Base-by-base conservation (phyloP, 441 rosid species). In the Aleurites moluccanus region DNA sequence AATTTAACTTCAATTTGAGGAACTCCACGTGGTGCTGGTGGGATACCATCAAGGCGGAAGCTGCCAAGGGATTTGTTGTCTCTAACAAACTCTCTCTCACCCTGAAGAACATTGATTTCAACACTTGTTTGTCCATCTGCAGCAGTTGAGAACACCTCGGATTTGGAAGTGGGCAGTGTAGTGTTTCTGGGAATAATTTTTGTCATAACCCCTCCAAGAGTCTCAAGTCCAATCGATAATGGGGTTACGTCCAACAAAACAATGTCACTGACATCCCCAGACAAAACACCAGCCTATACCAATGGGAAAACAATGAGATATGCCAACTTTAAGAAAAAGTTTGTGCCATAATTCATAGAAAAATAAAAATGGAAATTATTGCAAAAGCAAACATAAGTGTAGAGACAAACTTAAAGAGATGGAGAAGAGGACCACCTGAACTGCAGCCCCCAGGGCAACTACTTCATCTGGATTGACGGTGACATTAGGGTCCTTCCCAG, bases 61-160 rank as follows among this genome's bases (percentile, higher is more conserved):
- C 98, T 95, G 33, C 99, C 98, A 38, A 95, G 83, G 67, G 99
- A 95, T 61, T 91, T 95, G 84, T 93, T 93, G 73, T 95, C 98
- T 83, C 95, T 80, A n/a, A 95, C 98, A 70, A 95, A 93, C 80
- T 95, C 99, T 73, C 99, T 85, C 76, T 95, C 99, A 23, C 99
- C 99, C 80, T 95, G 98, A 30, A 95, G 88, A 44, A 95, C 99
- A 67, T 93, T 95, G 38, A 95, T 95, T 80, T 91, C 98, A 0
- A 95, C 99, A 77, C 98, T 93, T 15, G 99, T 91, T 78, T 95
- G 98, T 23, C 99, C 98, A 73, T 95, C 99, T 0, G 98, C 97
- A 74, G 97, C 97, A 0, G 99, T 95, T 38, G 99, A 91, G 75
- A 95, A 95, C 69, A 95, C 98, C 80, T 93, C 96, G 0, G 98